Evolutionary conservation across 371 early-diverging fungal species (phyloP), one percentile per base, ranked within the genome.

Genomic region (Parasitella parasitica): DNA sequence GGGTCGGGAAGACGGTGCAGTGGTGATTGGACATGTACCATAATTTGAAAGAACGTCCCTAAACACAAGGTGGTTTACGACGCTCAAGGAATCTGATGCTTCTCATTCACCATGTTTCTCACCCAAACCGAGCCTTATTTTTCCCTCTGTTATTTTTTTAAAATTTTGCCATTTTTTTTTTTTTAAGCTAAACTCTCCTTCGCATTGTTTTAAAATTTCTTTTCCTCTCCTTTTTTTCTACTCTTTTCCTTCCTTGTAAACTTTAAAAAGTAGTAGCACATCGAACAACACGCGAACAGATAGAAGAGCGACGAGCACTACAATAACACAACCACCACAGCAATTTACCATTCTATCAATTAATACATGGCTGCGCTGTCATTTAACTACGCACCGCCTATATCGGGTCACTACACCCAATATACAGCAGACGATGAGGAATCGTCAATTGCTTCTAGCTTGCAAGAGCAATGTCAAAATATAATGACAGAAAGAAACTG

Each of bases 71-170:
- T 15, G 22, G 32, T 59, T 32, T 59, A 5, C 43, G 43, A 51
- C 27, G 43, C 15, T 38, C 7, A 28, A 39, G 26, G 36, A 49
- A 41, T 54, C 27, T 49, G n/a, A 39, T 55, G 32, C n/a, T 36
- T 43, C 52, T 55, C 36, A 68, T 68, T 68, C 56, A 64, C 39
- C 28, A 69, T 64, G 69, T 69, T 69, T 69, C 69, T 69, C 35
- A 57, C 37, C n/a, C 34, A 57, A 38, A 43, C 61, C 53, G 60
- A 43, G 38, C 41, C 37, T 60, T 55, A 60, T 63, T 57, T 53
- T 57, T 38, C 63, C 49, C 43, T 53, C 41, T 49, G n/a, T 30
- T 30, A 5, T 36, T 6, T 55, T 48, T 35, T 50, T 59, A 36
- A 37, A 36, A 26, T 28, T 37, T 50, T 62, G 55, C 30, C 30